phyloP scores from a whole-genome alignment of 805 yeast species.

The Kurtzmaniella fragi region DNA sequence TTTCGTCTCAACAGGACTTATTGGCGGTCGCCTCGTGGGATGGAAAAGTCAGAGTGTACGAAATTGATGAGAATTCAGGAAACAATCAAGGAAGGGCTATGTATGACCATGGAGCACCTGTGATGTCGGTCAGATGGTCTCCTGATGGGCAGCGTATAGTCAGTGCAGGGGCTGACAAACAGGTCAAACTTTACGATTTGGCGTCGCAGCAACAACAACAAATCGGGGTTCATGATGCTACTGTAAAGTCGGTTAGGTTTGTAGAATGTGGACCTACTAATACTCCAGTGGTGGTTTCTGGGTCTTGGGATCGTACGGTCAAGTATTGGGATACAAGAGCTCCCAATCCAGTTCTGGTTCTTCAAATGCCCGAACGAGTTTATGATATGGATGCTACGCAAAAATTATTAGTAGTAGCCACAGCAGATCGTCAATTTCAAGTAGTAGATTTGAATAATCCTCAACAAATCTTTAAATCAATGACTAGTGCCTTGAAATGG shows the following conservation, averaged over 20 bases:
- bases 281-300: slow-evolving; percentile 79
- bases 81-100: slow-evolving; percentile 83
- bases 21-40: slow-evolving; percentile 91
- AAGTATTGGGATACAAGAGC: slow-evolving; percentile 93
- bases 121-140: slow-evolving; percentile 76
- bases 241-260: slow-evolving; percentile 69
- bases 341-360: slow-evolving; percentile 74
- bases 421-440: slow-evolving; percentile 82
- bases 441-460: slow-evolving; percentile 81
- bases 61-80: slow-evolving; percentile 66
- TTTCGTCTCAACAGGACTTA: slow-evolving; percentile 81
- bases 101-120: slow-evolving; percentile 88
- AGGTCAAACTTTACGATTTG: slow-evolving; percentile 77
- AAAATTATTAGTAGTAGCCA: slow-evolving; percentile 83
- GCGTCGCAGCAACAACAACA: slow-evolving; percentile 78
- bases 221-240: slow-evolving; percentile 79
- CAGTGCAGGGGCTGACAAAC: slow-evolving; percentile 80
- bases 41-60: slow-evolving; percentile 88
- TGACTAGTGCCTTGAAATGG: slow-evolving; percentile 77
- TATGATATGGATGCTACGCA: slow-evolving; percentile 83
- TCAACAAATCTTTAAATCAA: slow-evolving; percentile 68
- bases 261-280: slow-evolving; percentile 84
- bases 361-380: slow-evolving; percentile 84
- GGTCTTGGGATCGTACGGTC: slow-evolving; percentile 95
- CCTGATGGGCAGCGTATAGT: slow-evolving; percentile 82